Conservation (phyloP, 495 filamentous ascomycete genomes). For the Xylaria flabelliformis region DNA sequence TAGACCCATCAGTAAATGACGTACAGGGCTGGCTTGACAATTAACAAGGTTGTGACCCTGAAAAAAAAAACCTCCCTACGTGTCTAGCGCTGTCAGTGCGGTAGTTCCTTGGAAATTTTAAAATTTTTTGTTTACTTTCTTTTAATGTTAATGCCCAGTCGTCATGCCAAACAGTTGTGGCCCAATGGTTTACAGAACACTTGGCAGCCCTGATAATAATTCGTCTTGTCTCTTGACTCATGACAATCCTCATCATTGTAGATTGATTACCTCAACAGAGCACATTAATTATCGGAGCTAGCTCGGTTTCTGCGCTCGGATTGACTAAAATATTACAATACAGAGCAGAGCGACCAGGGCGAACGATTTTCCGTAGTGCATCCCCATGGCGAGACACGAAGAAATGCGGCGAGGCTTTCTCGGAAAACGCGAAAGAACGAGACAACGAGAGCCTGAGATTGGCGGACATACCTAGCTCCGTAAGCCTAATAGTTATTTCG, state of each 20-base stretch:
- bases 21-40: conserved; percentile 7
- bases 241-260: not conserved
- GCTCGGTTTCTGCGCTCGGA: not conserved
- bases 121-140: not conserved
- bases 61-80: not conserved
- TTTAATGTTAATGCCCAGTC: not conserved
- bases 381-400: not conserved
- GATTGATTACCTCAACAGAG: not conserved
- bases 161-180: not conserved
- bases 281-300: not conserved
- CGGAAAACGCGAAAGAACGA: conserved; percentile 5
- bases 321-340: not conserved
- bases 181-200: not conserved
- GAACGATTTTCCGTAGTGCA: not conserved
- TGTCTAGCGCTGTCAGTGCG: conserved; percentile 1
- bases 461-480: conserved; percentile 11
- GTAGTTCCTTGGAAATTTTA: not conserved
- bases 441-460: not conserved
- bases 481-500: not conserved
- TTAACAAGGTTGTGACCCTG: conserved; percentile 2
- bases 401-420: not conserved
- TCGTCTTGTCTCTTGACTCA: not conserved
- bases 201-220: not conserved
- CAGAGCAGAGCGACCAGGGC: not conserved
- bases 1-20: not conserved